phyloP scores from a whole-genome alignment of 352 stramenopile genomes.

The Phytophthora capsici region DNA sequence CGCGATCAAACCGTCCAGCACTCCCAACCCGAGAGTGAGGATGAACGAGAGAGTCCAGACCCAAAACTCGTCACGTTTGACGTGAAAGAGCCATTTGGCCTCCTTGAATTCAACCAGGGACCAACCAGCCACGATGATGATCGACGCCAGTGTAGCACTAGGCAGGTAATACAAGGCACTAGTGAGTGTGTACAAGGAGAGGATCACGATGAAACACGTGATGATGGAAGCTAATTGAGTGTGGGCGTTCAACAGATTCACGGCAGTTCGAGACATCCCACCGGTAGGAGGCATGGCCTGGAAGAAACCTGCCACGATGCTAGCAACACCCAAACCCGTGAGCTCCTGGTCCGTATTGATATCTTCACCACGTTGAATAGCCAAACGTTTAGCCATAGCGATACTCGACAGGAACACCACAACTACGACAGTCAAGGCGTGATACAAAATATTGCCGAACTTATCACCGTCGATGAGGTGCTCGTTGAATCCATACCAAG shows the following conservation, averaged over 20 bases:
- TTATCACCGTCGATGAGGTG: constrained; percentile 43
- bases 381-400: constrained; percentile 84
- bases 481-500: constrained; percentile 55
- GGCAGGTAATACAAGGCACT: constrained; percentile 85
- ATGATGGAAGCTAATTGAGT: constrained; percentile 85
- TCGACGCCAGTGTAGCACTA: constrained; percentile 69
- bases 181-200: constrained; percentile 86
- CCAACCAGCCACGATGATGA: constrained; percentile 90
- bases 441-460: constrained; percentile 50
- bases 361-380: constrained; percentile 64
- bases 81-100: constrained; percentile 76
- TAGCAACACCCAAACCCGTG: constrained; percentile 81
- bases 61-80: constrained; percentile 56
- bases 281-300: constrained; percentile 83
- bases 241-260: constrained; percentile 85
- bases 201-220: constrained; percentile 74
- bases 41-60: constrained; percentile 55
- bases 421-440: constrained; percentile 67
- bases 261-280: constrained; percentile 84
- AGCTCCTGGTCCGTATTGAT: constrained; percentile 85
- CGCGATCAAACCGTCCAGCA: constrained; percentile 48
- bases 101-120: constrained; percentile 86
- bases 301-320: constrained; percentile 85
- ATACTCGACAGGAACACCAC: constrained; percentile 90
- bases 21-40: constrained; percentile 33